Evolutionary conservation across 2,329 filamentous ascomycete species (phyloP), one percentile per base, ranked within the genome.

Genomic region (Xylaria sp.): DNA sequence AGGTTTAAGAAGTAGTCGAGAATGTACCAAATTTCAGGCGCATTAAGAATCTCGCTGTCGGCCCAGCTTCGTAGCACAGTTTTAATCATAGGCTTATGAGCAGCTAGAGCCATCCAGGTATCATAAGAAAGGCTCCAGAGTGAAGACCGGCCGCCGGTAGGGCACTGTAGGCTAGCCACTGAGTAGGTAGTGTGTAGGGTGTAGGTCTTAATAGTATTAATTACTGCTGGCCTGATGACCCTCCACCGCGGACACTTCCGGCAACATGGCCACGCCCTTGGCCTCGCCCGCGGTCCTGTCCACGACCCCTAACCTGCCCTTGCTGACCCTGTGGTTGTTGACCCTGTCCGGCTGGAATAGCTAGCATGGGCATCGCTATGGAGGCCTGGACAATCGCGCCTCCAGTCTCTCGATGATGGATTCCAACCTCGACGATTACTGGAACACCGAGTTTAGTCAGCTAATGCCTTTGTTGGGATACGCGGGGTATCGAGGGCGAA

Each of bases 171-270:
- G n/a, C n/a, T n/a, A n/a, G n/a, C n/a, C n/a, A n/a, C n/a, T n/a
- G n/a, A n/a, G n/a, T n/a, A n/a, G n/a, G n/a, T n/a, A n/a, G n/a
- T n/a, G n/a, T n/a, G n/a, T n/a, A n/a, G n/a, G n/a, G n/a, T n/a
- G n/a, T n/a, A n/a, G n/a, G n/a, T n/a, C n/a, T n/a, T n/a, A n/a
- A n/a, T n/a, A n/a, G n/a, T n/a, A n/a, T 11, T 10, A 10, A 33
- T 57, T 31, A 57, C 46, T 51, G 37, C n/a, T n/a, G 44, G 17
- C 44, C 43, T n/a, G 41, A 27, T 25, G 51, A 35, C 15, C 31
- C 52, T 43, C 41, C 15, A 21, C 31, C 21, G 8, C 15, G 3
- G 4, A 23, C 13, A 9, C 43, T 19, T 21, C 53, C 53, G 2
- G 33, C 25, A 31, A 15, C 41, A 17, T 21, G 27, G 35, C 53